Base-by-base conservation (phyloP, 2,329 filamentous ascomycete genomes). In the Trichoderma simmonsii region DNA sequence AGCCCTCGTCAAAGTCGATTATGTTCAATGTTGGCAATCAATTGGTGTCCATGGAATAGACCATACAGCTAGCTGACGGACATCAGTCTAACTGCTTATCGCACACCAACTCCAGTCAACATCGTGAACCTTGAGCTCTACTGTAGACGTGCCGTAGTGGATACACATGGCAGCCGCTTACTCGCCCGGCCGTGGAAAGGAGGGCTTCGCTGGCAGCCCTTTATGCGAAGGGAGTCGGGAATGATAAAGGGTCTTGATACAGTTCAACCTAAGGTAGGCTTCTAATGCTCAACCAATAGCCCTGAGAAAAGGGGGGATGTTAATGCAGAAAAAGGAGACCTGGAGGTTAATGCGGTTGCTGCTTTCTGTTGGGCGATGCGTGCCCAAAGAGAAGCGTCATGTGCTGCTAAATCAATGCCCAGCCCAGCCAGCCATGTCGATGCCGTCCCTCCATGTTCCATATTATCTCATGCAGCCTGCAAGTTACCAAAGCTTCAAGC, bases 151-250 rank as follows among this genome's bases (percentile, higher is more conserved):
- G 48, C 48, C 48, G 48, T 32, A n/a, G 60, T 70, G 68, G 68
- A 18, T 30, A 70, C 68, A 71, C 68, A 64, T 71, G 68, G 68
- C 68, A 34, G 24, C 24, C 48, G 57, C 32, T 71, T 48, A 71
- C 68, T 71, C 68, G 68, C 36, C 39, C 39, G 30, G 68, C 48
- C 32, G 28, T 43, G 51, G 54, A 56, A 64, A 32, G 68, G 60
- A 70, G 67, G 57, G 67, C 67, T 70, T 62, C 59, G 67, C 67
- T 70, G 67, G 67, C 67, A 70, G 56, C 28, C n/a, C 15, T 70
- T 62, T 51, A 60, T 70, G 57, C 54, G 28, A 34, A 24, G 28
- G 57, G 28, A 21, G 56, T 9, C 15, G 36, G 15, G 39, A n/a
- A 39, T 32, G 7, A 8, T 36, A 9, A 34, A 30, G 26, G 21